Percentiles rank a stretch among this genome's conserved stretches.
These are phyloP conservation scores for Anthoceros angustus DNA, from an alignment of 225 moss, liverwort and hornwort genomes.

Conservation along the genomic window DNA sequence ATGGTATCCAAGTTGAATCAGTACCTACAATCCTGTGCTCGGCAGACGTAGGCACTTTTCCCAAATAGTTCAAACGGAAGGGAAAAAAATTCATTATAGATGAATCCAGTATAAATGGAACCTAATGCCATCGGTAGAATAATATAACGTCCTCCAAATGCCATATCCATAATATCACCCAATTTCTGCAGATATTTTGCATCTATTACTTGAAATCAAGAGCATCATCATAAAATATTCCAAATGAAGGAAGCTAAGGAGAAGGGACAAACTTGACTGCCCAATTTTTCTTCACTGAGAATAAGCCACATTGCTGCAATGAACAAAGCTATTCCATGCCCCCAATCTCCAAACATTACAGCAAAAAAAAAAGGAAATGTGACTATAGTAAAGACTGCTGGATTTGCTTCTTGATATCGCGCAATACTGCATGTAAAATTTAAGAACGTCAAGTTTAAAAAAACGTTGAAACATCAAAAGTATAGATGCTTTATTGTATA, in stretches of 20 bases:
- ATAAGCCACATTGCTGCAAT: slow-evolving; percentile 57
- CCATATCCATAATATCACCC: slow-evolving; percentile 99
- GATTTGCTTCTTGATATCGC: slow-evolving; percentile 97
- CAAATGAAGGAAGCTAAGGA: background rate
- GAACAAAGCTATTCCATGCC: slow-evolving; percentile 66
- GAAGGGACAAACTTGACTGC: slow-evolving; percentile 42
- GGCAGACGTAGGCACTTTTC: slow-evolving; percentile 47
- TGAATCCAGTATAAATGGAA: slow-evolving; percentile 88
- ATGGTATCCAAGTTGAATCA: background rate
- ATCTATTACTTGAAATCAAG: background rate
- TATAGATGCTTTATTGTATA: background rate
- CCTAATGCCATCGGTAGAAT: slow-evolving; percentile 91
- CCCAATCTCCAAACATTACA: slow-evolving; percentile 99
- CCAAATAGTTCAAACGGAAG: slow-evolving; percentile 54
- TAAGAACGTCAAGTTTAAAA: no score
- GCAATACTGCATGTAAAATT: slow-evolving; percentile 37
- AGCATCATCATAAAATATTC: background rate
- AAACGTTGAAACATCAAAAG: background rate
- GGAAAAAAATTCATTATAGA: slow-evolving; percentile 93
- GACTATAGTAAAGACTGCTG: slow-evolving; percentile 78
- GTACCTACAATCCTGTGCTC: background rate
- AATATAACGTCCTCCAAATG: slow-evolving; percentile 87
- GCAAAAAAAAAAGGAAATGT: slow-evolving; percentile 98
- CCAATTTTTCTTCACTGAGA: slow-evolving; percentile 52
- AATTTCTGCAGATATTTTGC: slow-evolving; percentile 43